Conservation (phyloP, 345 rosid species). For the Euphorbia lathyris region DNA sequence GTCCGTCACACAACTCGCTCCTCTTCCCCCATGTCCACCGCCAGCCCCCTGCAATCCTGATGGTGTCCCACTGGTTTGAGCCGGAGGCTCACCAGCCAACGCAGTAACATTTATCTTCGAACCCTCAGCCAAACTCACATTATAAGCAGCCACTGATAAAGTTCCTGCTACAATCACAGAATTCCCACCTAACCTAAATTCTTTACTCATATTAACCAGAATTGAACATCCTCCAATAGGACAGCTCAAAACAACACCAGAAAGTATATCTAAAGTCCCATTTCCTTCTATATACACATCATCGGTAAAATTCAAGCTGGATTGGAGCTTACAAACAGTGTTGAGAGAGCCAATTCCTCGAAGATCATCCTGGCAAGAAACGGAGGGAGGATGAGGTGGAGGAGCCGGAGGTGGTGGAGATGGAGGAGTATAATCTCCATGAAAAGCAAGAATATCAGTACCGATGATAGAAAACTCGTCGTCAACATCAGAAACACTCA, state of each 20-base stretch:
- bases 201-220: constrained; percentile 44
- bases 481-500: constrained; percentile 12
- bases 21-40: constrained; percentile 72
- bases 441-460: constrained; percentile 28
- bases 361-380: constrained; percentile 51
- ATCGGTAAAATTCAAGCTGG: constrained; percentile 34
- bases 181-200: constrained; percentile 37
- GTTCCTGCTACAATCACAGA: constrained; percentile 40
- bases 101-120: constrained; percentile 50
- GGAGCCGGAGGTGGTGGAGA: constrained; percentile 52
- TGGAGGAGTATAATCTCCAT: constrained; percentile 61
- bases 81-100: constrained; percentile 59
- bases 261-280: constrained; percentile 45
- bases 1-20: constrained; percentile 60
- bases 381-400: constrained; percentile 51
- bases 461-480: constrained; percentile 34
- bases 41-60: constrained; percentile 57
- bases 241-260: constrained; percentile 43
- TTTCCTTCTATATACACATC: constrained; percentile 52
- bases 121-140: constrained; percentile 33
- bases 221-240: constrained; percentile 44
- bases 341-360: constrained; percentile 52
- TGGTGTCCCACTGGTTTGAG: constrained; percentile 63
- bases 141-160: constrained; percentile 39
- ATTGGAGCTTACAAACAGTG: constrained; percentile 47